Conservation (phyloP, 208 protist species). For the Trypanosoma conorhini region DNA sequence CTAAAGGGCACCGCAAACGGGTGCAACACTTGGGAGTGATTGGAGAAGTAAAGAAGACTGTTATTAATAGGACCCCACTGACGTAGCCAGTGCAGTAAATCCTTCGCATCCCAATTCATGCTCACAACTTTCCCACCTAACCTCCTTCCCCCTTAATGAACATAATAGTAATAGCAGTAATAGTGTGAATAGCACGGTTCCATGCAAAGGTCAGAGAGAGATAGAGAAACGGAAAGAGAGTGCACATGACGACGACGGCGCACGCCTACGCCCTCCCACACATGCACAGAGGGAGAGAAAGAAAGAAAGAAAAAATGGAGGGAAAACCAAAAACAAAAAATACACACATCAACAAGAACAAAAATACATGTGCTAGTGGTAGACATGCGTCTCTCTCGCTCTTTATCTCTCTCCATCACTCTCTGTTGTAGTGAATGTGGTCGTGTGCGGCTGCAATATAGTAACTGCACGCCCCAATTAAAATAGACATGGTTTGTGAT, state of each 20-base stretch:
- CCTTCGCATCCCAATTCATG: slow-evolving; percentile 13
- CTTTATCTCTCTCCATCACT: background rate
- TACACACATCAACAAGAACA: background rate
- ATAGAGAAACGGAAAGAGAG: slow-evolving; percentile 24
- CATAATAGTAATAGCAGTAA: too few species aligned
- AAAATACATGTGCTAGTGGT: background rate
- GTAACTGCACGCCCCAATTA: background rate
- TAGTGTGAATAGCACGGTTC: background rate
- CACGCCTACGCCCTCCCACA: background rate
- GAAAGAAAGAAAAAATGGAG: slow-evolving; percentile 17
- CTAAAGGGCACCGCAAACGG: slow-evolving; percentile 12
- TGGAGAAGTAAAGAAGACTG: slow-evolving; percentile 17
- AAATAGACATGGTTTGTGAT: background rate
- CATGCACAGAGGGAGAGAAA: slow-evolving; percentile 15
- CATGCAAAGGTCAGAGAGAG: slow-evolving; percentile 7
- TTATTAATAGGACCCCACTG: slow-evolving; percentile 24
- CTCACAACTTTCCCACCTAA: background rate
- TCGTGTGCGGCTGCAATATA: background rate
- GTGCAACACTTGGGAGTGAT: slow-evolving; percentile 13
- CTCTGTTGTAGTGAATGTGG: background rate
- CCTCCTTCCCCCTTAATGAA: too few species aligned
- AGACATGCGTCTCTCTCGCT: background rate
- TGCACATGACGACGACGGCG: background rate
- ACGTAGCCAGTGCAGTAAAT: slow-evolving; percentile 18
- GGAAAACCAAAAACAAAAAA: background rate